Evolutionary conservation across 345 rosid species (phyloP), one percentile per base, ranked within the genome.

Genomic region (Boechera retrofracta): DNA sequence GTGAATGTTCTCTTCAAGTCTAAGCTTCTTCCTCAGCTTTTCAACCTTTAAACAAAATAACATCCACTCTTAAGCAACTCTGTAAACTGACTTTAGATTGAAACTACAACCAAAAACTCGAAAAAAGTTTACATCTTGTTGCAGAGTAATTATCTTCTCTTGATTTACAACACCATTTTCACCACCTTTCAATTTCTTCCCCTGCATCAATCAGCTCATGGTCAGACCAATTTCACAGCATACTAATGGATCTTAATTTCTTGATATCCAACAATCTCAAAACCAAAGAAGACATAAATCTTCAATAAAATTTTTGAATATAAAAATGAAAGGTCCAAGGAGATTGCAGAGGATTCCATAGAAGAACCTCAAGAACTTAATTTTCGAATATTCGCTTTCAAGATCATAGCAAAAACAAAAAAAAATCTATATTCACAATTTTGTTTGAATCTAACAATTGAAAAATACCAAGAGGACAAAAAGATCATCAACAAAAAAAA

Each of bases 1-100:
- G 75, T 86, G 98, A 68, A 94, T 82, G 71, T 92, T 84, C 86
- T 94, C 94, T 81, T 94, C 98, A 41, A 71, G 86, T 51, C 90
- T 84, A 3, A 94, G 93, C 88, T 86, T 88, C 89, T 86, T 88
- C 85, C 79, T 94, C 80, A 94, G 77, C 80, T 89, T 86, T 72
- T 92, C 92, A 69, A 92, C 98, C 98, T 94, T 71, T 12, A 3
- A 57, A 44, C 64, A 44, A 16, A 52, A 18, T 41, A 74, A 60
- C 33, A 55, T 55, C 2, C 11, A 44, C 5, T 44, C 38, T 33
- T 55, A 36, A 4, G 1, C 7, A 8, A 10, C 26, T 33, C 7
- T 67, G 13, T 1, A 63, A 47, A 69, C 54, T 18, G 13, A 35
- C 2, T 35, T 6, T 6, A 1, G 29, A 7, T 21, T 10, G 0